Evolutionary conservation across 768 basidiomycete genomes (phyloP), one percentile per base, ranked within the genome.

Genomic region (Agrocybe pediades): DNA sequence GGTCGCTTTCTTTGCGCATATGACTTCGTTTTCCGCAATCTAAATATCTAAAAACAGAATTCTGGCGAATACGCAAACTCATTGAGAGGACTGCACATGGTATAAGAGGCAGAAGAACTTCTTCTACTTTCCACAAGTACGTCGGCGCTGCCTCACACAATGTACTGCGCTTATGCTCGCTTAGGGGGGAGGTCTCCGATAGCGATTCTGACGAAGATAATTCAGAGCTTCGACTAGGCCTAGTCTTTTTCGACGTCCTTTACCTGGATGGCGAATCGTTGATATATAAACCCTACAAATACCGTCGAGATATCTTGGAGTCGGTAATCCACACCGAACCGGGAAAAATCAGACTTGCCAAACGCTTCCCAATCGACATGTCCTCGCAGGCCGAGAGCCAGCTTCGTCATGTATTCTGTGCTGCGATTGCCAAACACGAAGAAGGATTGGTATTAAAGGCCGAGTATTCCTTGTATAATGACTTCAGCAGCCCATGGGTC

Each of bases 231-330:
- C 33, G n/a, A 55, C 82, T 95, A 6, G 90, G 84, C 17, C 77
- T 96, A 16, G 86, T 93, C 11, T 95, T 94, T 73, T 97, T 95
- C 62, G 95, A 97, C 62, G 62, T 95, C 13, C 76, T 97, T 6
- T 66, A 80, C n/a, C 71, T 92, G 0, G 83, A 94, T 59, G 81
- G 72, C n/a, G 61, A 67, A 29, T 85, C 80, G 7, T 71, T 92
- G 9, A 59, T 92, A 6, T 70, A 74, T 9, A 65, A 65, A 2
- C 69, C 85, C 0, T 95, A 95, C 61, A 66, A 68, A 0, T 59
- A 72, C 7, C 83, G 95, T 11, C 81, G 92, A 24, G 67, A 68
- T 15, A 64, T 80, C 2, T 80, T 97, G 15, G 87, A 93, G 65
- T 62, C 69, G 1, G 55, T 85, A 7, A 72, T 95, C 30, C 62